Evolutionary conservation across 2,329 filamentous ascomycete genomes (phyloP).

Genomic region (Fusarium nodosum): DNA sequence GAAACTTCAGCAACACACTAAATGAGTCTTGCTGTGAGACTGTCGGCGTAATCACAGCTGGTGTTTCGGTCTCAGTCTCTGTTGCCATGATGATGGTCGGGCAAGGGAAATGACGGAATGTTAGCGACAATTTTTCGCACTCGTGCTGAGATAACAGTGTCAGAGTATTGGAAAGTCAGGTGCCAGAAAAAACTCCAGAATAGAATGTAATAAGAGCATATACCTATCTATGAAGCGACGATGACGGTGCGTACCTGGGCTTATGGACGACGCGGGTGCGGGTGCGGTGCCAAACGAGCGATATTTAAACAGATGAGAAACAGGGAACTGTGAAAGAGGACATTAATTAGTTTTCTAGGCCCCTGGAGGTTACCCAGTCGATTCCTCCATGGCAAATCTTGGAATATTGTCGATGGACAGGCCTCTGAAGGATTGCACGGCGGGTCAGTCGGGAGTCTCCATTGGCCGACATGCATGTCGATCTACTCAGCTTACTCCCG

Average conservation of each 20-base stretch:
- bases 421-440: background rate
- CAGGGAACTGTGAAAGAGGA: background rate
- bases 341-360: background rate
- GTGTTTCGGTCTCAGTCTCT: background rate
- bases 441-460: background rate
- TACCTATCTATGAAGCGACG: background rate
- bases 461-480: background rate
- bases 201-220: background rate
- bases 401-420: background rate
- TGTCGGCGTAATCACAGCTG: background rate
- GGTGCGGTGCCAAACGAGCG: background rate
- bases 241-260: too few relatives aligned
- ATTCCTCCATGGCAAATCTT: background rate
- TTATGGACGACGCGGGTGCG: too few relatives aligned
- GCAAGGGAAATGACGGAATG: background rate
- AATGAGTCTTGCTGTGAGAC: background rate
- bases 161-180: background rate
- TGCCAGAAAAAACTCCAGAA: background rate
- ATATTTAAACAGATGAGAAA: background rate
- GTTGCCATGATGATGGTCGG: background rate
- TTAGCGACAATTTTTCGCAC: too few relatives aligned
- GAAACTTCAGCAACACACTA: background rate
- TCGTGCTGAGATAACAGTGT: rapidly evolving
- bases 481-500: background rate
- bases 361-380: background rate